These are phyloP conservation scores for Pseudocercospora ulei DNA, from an alignment of 2,329 filamentous ascomycete species.

Conservation along the genomic window DNA sequence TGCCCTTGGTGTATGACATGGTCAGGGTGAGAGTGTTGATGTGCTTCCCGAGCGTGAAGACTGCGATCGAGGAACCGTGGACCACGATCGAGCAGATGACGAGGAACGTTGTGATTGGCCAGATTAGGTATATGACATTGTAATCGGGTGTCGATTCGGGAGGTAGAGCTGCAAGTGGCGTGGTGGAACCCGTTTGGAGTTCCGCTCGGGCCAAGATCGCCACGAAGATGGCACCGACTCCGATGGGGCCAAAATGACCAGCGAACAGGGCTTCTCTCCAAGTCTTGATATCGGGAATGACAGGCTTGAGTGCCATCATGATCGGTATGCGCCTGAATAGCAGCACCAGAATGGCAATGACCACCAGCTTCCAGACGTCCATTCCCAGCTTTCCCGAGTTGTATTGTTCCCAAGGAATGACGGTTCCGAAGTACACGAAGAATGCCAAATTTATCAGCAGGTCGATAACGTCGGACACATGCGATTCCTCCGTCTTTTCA, in stretches of 20 bases:
- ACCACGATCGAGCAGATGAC: slow-evolving; percentile 91
- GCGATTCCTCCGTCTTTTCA: slow-evolving; percentile 94
- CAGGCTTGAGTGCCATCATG: slow-evolving; percentile 80
- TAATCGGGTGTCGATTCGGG: slow-evolving; percentile 54
- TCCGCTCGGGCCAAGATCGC: slow-evolving; percentile 90
- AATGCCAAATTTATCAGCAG: slow-evolving; percentile 92
- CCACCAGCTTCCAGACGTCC: slow-evolving; percentile 79
- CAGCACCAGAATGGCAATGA: slow-evolving; percentile 86
- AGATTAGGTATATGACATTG: slow-evolving; percentile 72
- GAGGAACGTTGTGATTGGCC: slow-evolving; percentile 90
- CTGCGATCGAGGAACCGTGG: slow-evolving; percentile 94
- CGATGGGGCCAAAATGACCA: slow-evolving; percentile 94
- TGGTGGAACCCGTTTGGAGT: slow-evolving; percentile 61
- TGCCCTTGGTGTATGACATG: slow-evolving; percentile 87
- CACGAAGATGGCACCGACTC: slow-evolving; percentile 91
- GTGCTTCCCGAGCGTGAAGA: slow-evolving; percentile 93
- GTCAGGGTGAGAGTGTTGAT: slow-evolving; percentile 95
- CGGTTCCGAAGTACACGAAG: slow-evolving; percentile 94
- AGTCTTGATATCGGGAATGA: slow-evolving; percentile 95
- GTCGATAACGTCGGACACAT: slow-evolving; percentile 99
- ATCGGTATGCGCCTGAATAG: slow-evolving; percentile 92
- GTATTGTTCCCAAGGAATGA: slow-evolving; percentile 91
- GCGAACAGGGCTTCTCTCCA: slow-evolving; percentile 96
- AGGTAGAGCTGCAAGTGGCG: slow-evolving; percentile 54
- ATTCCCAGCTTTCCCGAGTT: slow-evolving; percentile 65